phyloP scores from a whole-genome alignment of 2,329 filamentous ascomycete species.

The Xylariaceae sp. region DNA sequence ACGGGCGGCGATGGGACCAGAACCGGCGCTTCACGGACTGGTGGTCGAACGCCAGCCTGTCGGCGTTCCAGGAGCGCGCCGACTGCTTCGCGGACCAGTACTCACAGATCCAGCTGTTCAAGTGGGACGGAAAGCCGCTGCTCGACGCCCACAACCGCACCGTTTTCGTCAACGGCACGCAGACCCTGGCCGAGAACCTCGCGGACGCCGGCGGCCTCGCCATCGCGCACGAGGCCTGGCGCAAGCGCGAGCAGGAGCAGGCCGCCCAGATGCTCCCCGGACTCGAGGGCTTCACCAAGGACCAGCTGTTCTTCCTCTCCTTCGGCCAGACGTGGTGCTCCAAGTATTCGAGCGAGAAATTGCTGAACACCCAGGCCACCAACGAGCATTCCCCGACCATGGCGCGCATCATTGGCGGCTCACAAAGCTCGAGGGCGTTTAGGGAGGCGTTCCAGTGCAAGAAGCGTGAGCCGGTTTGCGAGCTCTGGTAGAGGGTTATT shows the following conservation, averaged over 20 bases:
- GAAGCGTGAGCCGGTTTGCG: conserved; percentile 9
- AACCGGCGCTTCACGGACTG: conserved; percentile 57
- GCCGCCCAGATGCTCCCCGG: conserved; percentile 61
- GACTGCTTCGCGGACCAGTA: conserved; percentile 73
- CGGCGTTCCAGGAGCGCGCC: conserved; percentile 59
- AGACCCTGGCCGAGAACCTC: conserved; percentile 72
- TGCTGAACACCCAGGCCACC: conserved; percentile 56
- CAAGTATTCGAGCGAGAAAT: conserved; percentile 58
- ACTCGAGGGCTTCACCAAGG: conserved; percentile 63
- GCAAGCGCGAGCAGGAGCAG: conserved; percentile 55
- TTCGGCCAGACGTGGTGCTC: conserved; percentile 66
- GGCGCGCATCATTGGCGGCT: conserved; percentile 60
- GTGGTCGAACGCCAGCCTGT: conserved; percentile 21
- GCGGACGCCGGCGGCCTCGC: conserved; percentile 70
- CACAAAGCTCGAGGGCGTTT: conserved; percentile 64
- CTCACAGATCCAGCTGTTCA: conserved; percentile 59
- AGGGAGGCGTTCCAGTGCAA: conserved; percentile 3
- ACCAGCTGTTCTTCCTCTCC: conserved; percentile 71
- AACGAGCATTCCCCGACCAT: conserved; percentile 66
- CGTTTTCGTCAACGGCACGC: conserved; percentile 59
- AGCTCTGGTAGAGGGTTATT: conserved; percentile 4
- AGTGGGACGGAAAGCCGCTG: conserved; percentile 57
- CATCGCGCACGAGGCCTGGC: conserved; percentile 67
- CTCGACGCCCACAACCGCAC: conserved; percentile 27
- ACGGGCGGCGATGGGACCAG: conserved; percentile 67